Base-by-base conservation (phyloP, 2,329 filamentous ascomycete species). In the Neonectria neomacrospora region DNA sequence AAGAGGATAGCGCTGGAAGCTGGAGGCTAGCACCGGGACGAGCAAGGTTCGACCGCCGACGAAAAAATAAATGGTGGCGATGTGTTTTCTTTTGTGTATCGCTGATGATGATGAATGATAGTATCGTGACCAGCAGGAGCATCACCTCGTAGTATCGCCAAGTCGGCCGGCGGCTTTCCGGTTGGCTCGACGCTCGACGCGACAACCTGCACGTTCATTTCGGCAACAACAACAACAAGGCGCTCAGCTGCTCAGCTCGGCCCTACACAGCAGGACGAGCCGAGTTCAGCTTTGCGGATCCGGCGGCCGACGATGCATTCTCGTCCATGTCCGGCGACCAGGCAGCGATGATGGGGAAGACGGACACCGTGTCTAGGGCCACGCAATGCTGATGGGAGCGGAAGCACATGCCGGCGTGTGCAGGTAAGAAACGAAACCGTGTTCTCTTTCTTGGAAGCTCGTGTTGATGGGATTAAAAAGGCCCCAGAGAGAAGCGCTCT, bases 261-360 rank as follows among this genome's bases (percentile, higher is more conserved):
- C 14, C 34, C 14, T 37, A 37, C 7, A 16, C 14, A 37, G 14
- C 34, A 37, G 34, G 34, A 37, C 14, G 18, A 34, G 18, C 34
- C 39, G n/a, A 37, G 54, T 56, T 56, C 54, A 56, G 42, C 54
- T 32, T 56, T 42, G 54, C 54, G 54, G 30, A 45, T 48, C 47
- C 39, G 44, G 54, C 54, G 54, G 54, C 54, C 50, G 42, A 39
- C n/a, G 32, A 22, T 30, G 32, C 26, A 22, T 30, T 22, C n/a
- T 28, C 22, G 5, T 41, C 37, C 37, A 11, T 41, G 6, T 20
- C n/a, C n/a, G n/a, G 37, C n/a, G 10, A 23, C 50, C 41, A 59
- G 56, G 56, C 56, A 59, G 20, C 56, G 32, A 34, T 28, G 45
- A 23, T 28, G 10, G n/a, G 12, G 20, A 37, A 34, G 2, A 23